A percentile compares a stretch with the other conserved stretches of the same genome.
Conservation (phyloP, 1,284 basidiomycete species). For the Sanguinoderma infundibulare region DNA sequence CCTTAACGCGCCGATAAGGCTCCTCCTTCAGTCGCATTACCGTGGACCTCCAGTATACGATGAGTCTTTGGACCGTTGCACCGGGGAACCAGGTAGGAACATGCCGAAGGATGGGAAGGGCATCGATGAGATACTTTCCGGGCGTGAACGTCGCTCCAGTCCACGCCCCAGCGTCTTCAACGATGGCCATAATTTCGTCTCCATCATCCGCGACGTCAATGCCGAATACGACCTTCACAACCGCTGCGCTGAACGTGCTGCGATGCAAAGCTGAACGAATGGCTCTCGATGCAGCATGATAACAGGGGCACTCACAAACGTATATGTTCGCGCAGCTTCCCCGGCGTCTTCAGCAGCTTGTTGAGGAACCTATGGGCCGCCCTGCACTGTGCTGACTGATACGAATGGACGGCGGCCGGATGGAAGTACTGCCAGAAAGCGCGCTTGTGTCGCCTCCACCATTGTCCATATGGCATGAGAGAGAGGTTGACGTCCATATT, state of each 20-base stretch:
- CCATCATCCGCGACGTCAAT: constrained; percentile 9
- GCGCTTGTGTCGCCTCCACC: constrained; percentile 13
- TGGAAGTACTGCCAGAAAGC: constrained; percentile 17
- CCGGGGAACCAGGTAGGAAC: constrained; percentile 35
- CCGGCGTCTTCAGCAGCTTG: neutral
- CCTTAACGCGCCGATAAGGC: neutral
- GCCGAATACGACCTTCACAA: constrained; percentile 14
- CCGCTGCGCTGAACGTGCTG: constrained; percentile 5
- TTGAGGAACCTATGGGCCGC: constrained; percentile 1
- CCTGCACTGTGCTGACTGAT: neutral
- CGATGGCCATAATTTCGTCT: neutral
- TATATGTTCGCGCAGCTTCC: neutral
- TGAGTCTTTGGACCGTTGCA: constrained; percentile 19
- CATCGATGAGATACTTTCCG: constrained; percentile 14
- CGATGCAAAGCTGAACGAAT: no score
- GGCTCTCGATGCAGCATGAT: no score
- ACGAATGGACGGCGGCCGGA: neutral
- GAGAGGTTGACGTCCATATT: constrained; percentile 3
- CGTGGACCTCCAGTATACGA: constrained; percentile 29
- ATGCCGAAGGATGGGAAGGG: constrained; percentile 25
- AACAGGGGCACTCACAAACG: neutral
- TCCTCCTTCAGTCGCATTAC: constrained; percentile 6
- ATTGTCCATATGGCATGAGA: constrained; percentile 7
- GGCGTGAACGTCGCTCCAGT: constrained; percentile 2
- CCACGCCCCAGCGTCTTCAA: neutral